Evolutionary conservation across 108 stramenopile species (phyloP).

Genomic region (Skeletonema tropicum): DNA sequence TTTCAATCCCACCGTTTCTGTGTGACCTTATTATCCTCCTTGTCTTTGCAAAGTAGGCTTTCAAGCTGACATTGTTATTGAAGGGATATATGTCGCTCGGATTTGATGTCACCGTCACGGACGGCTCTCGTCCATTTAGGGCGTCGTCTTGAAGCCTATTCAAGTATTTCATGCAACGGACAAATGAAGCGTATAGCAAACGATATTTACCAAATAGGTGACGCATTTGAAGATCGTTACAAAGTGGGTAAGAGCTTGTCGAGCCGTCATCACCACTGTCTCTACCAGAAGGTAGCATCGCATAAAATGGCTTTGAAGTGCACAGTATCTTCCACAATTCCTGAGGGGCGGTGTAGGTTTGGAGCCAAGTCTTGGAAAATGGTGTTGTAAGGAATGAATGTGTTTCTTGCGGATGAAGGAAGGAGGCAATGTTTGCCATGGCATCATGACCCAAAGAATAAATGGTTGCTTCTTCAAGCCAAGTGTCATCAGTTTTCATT

Average conservation of each 20-base stretch:
- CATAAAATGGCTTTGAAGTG: conserved; percentile 80
- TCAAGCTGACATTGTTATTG: conserved; percentile 37
- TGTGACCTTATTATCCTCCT: conserved; percentile 24
- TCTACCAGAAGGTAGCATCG: conserved; percentile 54
- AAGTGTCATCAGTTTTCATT: not conserved
- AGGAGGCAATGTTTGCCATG: conserved; percentile 79
- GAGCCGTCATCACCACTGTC: conserved; percentile 21
- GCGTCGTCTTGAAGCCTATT: conserved; percentile 70
- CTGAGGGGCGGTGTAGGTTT: conserved; percentile 67
- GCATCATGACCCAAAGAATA: conserved; percentile 69
- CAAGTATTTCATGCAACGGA: conserved; percentile 79
- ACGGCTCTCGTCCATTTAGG: conserved; percentile 57
- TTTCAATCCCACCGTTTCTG: conserved; percentile 22
- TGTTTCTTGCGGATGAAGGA: conserved; percentile 67
- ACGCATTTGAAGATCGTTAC: conserved; percentile 40
- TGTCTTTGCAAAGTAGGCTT: conserved; percentile 48
- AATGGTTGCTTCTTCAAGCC: conserved; percentile 33
- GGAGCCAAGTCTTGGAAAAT: conserved; percentile 70
- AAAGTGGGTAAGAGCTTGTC: conserved; percentile 36
- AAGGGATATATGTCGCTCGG: conserved; percentile 49
- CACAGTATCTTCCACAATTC: conserved; percentile 85
- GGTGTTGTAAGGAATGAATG: conserved; percentile 75
- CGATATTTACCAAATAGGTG: conserved; percentile 67
- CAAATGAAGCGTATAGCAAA: conserved; percentile 77
- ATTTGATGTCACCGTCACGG: conserved; percentile 29